phyloP scores from a whole-genome alignment of 1,284 basidiomycete species.

The Pseudozyma sp. region DNA sequence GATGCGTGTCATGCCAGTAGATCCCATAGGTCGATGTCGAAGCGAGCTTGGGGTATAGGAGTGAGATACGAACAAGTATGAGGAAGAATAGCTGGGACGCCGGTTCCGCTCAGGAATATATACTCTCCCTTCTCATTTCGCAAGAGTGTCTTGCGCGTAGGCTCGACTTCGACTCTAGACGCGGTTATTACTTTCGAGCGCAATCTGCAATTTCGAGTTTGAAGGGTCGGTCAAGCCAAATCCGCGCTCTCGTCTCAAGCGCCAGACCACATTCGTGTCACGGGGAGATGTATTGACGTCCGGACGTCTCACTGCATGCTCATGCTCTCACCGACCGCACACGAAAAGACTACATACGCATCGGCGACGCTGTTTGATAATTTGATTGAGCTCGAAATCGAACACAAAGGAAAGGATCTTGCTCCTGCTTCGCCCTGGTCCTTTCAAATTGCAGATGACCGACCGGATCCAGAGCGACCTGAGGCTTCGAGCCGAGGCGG shows the following conservation, averaged over 20 bases:
- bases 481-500: conserved; percentile 28
- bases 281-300: no score
- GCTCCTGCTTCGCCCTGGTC: conserved; percentile 27
- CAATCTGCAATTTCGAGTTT: conserved; percentile 30
- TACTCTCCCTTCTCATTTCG: conserved; percentile 11
- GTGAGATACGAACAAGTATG: conserved; percentile 48
- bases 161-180: not conserved
- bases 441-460: not conserved
- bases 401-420: no score
- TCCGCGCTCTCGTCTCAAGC: no score
- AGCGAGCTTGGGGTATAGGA: conserved; percentile 20
- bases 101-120: conserved; percentile 10
- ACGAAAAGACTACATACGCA: no score
- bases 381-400: no score
- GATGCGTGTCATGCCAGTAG: no score
- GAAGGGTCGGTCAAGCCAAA: conserved; percentile 14
- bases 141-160: not conserved
- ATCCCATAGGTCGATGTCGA: not conserved
- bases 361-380: no score
- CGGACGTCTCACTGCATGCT: no score
- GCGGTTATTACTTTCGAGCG: not conserved
- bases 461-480: not conserved
- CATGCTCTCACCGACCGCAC: no score
- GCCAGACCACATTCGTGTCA: no score
- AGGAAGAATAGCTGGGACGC: conserved; percentile 5